Base-by-base conservation (phyloP, 2,329 filamentous ascomycete genomes). In the Pseudodiploospora longispora region DNA sequence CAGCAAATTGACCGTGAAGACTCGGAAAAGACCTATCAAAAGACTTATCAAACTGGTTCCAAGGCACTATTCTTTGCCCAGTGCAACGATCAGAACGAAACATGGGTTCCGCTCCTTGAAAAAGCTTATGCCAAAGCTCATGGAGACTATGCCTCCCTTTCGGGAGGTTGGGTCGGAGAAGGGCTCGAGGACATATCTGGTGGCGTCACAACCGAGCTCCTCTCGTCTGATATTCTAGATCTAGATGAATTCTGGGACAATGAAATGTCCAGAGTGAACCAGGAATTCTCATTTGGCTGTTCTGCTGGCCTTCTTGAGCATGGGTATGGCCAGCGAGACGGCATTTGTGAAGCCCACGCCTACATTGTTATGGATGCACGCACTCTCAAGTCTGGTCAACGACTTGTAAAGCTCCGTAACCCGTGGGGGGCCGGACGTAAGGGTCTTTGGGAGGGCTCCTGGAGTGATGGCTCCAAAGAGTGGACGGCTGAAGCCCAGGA, bases 71-170 rank as follows among this genome's bases (percentile, higher is more conserved):
- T 86, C 63, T 91, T 91, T 63, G 84, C 82, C 2, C 82, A 85
- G 56, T 87, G 83, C 63, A 76, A 76, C 48, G 79, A 87, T 50
- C 78, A 82, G 31, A 87, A 88, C 56, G 86, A 91, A 61, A 91
- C 85, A 0, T 93, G 87, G 87, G 71, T 91, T 5, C 84, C 86
- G 0, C 66, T 93, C 27, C 68, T 90, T 2, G 85, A 91, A 56
- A 91, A 91, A 62, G 87, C 87, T 1, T 91, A 86, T 58, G 87
- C 87, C 19, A 93, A 93, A 61, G 84, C 84, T 0, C 87, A 93
- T 54, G 86, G 85, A 3, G 85, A 89, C 53, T 90, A 84, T 53
- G 78, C 72, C 10, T 77, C 83, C 0, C 78, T 89, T 33, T 72
- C 80, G 31, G 83, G 84, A 27, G 84, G 84, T 6, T 87, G 81